Evolutionary conservation across 306 rosid species (phyloP).

Genomic region (Cicer judaicum): DNA sequence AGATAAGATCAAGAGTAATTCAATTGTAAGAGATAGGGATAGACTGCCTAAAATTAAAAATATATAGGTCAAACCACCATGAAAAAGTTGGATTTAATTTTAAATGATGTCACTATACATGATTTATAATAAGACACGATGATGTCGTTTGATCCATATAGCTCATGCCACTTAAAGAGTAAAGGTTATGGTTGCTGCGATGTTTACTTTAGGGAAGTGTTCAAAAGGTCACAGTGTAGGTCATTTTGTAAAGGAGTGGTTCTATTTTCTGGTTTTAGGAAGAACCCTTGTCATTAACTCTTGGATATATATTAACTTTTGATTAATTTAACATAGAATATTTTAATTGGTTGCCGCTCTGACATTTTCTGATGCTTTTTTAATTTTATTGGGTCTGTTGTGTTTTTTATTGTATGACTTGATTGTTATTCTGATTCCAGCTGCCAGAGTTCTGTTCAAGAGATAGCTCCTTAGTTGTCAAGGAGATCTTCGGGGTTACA

Average conservation of each 20-base stretch:
- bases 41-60: not conserved
- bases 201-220: slow-evolving; percentile 17
- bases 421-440: slow-evolving; percentile 54
- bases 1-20: not conserved
- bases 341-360: slow-evolving; percentile 34
- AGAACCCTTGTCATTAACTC: not conserved
- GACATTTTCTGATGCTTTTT: not conserved
- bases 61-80: not conserved
- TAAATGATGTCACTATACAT: slow-evolving; percentile 17
- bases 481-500: slow-evolving; percentile 94
- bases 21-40: not conserved
- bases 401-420: slow-evolving; percentile 37
- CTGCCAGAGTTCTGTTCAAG: slow-evolving; percentile 86
- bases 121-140: not conserved
- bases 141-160: not conserved
- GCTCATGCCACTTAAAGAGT: not conserved
- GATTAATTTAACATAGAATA: not conserved
- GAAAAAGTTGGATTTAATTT: not conserved
- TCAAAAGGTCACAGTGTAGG: slow-evolving; percentile 5
- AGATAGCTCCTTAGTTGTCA: slow-evolving; percentile 81
- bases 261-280: slow-evolving; percentile 27
- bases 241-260: slow-evolving; percentile 1
- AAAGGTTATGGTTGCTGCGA: slow-evolving; percentile 5
- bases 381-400: slow-evolving; percentile 13
- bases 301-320: not conserved